Conservation (phyloP, 352 stramenopile species). For the Globisporangium orthogonon region DNA sequence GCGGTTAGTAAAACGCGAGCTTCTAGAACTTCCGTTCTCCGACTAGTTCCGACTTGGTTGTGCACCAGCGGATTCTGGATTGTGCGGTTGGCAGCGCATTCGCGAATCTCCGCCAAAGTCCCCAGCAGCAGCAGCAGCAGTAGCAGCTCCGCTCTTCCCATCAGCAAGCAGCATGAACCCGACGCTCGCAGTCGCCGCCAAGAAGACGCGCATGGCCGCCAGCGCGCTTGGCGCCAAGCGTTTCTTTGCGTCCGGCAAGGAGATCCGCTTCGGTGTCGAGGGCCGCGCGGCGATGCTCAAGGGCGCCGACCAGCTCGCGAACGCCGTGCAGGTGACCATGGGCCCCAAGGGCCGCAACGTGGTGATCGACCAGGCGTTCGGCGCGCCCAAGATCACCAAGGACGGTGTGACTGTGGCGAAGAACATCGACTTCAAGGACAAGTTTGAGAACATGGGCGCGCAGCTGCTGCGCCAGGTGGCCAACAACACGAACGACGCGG, state of each 20-base stretch:
- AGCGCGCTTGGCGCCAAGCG: slow-evolving; percentile 39
- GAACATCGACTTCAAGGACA: slow-evolving; percentile 74
- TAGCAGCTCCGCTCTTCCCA: background rate
- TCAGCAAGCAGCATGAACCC: slow-evolving; percentile 52
- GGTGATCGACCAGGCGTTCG: slow-evolving; percentile 97
- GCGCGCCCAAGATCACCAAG: slow-evolving; percentile 77
- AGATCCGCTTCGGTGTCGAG: slow-evolving; percentile 99
- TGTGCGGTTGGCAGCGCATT: slow-evolving; percentile 8
- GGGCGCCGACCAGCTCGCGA: slow-evolving; percentile 97
- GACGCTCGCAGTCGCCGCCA: slow-evolving; percentile 47
- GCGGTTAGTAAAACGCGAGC: too few relatives aligned
- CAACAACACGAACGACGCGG: slow-evolving; percentile 99
- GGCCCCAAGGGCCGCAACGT: slow-evolving; percentile 99
- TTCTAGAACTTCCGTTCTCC: background rate
- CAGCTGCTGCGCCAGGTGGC: slow-evolving; percentile 77
- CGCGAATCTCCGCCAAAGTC: slow-evolving; percentile 12
- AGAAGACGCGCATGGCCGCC: slow-evolving; percentile 44
- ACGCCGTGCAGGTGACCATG: slow-evolving; percentile 99
- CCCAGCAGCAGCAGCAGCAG: background rate
- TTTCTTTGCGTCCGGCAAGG: slow-evolving; percentile 91
- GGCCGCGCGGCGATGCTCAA: slow-evolving; percentile 97
- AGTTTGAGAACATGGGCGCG: slow-evolving; percentile 79
- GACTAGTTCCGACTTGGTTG: background rate
- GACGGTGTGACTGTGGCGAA: slow-evolving; percentile 71
- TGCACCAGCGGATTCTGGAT: background rate